These are phyloP conservation scores for Hypoxylon sp. DNA, from an alignment of 2,329 filamentous ascomycete genomes.

Conservation along the genomic window DNA sequence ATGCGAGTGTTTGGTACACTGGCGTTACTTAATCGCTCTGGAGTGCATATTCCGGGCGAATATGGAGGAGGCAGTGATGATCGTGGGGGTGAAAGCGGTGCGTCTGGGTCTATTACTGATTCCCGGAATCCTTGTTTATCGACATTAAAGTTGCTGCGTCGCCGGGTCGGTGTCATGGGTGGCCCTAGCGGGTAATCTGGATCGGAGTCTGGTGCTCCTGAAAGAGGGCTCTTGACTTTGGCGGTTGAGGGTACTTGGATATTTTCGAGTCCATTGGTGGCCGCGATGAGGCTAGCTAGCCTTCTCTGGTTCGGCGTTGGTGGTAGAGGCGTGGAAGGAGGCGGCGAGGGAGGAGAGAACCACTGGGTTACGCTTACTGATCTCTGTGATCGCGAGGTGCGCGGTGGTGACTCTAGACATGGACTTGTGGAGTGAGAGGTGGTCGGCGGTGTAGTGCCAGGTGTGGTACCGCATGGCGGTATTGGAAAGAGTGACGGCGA, in stretches of 20 bases:
- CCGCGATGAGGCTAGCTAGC: conserved; percentile 33
- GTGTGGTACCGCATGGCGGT: conserved; percentile 20
- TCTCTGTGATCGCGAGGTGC: conserved; percentile 31
- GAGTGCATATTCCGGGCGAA: conserved; percentile 26
- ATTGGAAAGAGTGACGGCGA: conserved; percentile 42
- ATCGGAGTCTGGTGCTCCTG: conserved; percentile 7
- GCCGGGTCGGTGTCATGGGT: conserved; percentile 21
- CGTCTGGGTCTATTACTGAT: conserved; percentile 38
- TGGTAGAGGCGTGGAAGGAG: conserved; percentile 36
- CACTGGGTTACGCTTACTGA: conserved; percentile 29
- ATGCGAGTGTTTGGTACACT: conserved; percentile 32
- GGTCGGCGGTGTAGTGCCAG: conserved; percentile 22
- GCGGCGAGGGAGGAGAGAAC: conserved; percentile 40
- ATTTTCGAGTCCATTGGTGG: conserved; percentile 21
- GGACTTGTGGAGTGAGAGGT: conserved; percentile 20
- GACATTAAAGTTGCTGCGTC: conserved; percentile 16
- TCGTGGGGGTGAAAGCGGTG: conserved; percentile 29
- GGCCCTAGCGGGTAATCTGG: background rate
- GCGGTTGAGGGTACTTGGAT: conserved; percentile 23
- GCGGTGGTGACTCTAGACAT: conserved; percentile 25
- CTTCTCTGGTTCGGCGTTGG: conserved; percentile 31
- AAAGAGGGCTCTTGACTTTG: conserved; percentile 23
- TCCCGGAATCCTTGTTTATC: conserved; percentile 32
- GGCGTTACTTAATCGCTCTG: conserved; percentile 23
- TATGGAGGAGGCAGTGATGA: conserved; percentile 36